Evolutionary conservation across 2,329 filamentous ascomycete genomes (phyloP), one percentile per base, ranked within the genome.

Genomic region (Rosellinia necatrix): DNA sequence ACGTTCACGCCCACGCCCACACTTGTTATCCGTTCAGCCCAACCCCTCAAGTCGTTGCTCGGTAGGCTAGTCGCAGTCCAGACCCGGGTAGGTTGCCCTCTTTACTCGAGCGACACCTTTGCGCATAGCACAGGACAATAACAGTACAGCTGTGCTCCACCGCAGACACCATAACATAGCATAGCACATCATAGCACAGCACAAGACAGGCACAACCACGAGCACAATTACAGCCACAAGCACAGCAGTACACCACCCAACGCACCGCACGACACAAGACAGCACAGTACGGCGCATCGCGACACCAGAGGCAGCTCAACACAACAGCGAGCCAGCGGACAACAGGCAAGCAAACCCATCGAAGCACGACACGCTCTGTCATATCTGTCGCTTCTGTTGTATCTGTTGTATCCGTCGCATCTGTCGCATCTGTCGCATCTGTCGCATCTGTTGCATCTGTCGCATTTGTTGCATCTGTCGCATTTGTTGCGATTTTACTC

Each of bases 401-500:
- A n/a, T n/a, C n/a, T n/a, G n/a, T n/a, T n/a, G n/a, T n/a, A n/a
- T n/a, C n/a, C n/a, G n/a, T n/a, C n/a, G n/a, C n/a, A n/a, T n/a
- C 49, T 48, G 38, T 57, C 40, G 54, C 49, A 48, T 38, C 51
- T 22, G 2, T 44, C 25, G n/a, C 12, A 12, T 44, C n/a, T n/a
- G n/a, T n/a, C n/a, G n/a, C n/a, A n/a, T n/a, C n/a, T n/a, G n/a
- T n/a, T n/a, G n/a, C n/a, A n/a, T n/a, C n/a, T n/a, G n/a, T n/a
- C n/a, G n/a, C n/a, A n/a, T n/a, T n/a, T n/a, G n/a, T n/a, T n/a
- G n/a, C n/a, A n/a, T n/a, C n/a, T n/a, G n/a, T n/a, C n/a, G n/a
- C n/a, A n/a, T n/a, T n/a, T 37, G 62, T 66, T 60, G 63, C 58
- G 62, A 62, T 64, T 63, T 55, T 60, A 58, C 59, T 59, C 60